These are phyloP conservation scores for Aegle marmelos DNA, from an alignment of 345 rosid species.

Conservation along the genomic window DNA sequence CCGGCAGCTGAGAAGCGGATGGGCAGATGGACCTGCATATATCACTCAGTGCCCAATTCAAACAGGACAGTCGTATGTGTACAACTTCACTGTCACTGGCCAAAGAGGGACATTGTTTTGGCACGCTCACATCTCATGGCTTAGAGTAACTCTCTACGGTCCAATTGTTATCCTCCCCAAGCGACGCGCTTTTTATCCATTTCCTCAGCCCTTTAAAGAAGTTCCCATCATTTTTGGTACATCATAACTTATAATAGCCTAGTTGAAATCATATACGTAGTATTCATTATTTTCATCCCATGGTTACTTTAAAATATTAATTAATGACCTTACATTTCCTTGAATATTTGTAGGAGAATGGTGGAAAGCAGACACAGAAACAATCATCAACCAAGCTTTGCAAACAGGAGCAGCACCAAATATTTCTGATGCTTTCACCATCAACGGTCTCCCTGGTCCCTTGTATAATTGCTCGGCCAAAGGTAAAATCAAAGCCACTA, in stretches of 20 bases:
- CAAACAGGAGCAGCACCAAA: conserved; percentile 51
- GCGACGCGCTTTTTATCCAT: conserved; percentile 39
- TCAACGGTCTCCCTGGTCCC: conserved; percentile 56
- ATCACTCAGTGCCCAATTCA: conserved; percentile 54
- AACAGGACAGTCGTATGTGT: conserved; percentile 39
- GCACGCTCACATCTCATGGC: conserved; percentile 60
- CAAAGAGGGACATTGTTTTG: conserved; percentile 58
- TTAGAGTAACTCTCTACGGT: conserved; percentile 43
- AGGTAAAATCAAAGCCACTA: conserved; percentile 17
- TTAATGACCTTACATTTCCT: neutral
- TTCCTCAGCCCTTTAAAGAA: conserved; percentile 43
- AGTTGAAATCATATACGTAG: neutral
- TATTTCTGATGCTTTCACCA: conserved; percentile 50
- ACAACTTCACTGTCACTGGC: conserved; percentile 47
- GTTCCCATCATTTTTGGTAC: conserved; percentile 50
- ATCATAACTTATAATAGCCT: neutral
- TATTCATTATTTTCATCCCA: neutral
- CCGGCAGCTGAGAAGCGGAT: conserved; percentile 46
- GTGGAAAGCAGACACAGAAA: conserved; percentile 57
- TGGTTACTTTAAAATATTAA: too few species aligned
- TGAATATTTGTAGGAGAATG: conserved; percentile 38
- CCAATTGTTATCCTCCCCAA: conserved; percentile 52
- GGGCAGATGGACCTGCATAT: conserved; percentile 65
- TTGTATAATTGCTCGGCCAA: conserved; percentile 40
- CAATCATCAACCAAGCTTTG: conserved; percentile 43